Percentiles rank a stretch among this genome's conserved stretches.
Evolutionary conservation across 2,329 filamentous ascomycete species (phyloP).

Genomic region (Cryphonectria nitschkei): DNA sequence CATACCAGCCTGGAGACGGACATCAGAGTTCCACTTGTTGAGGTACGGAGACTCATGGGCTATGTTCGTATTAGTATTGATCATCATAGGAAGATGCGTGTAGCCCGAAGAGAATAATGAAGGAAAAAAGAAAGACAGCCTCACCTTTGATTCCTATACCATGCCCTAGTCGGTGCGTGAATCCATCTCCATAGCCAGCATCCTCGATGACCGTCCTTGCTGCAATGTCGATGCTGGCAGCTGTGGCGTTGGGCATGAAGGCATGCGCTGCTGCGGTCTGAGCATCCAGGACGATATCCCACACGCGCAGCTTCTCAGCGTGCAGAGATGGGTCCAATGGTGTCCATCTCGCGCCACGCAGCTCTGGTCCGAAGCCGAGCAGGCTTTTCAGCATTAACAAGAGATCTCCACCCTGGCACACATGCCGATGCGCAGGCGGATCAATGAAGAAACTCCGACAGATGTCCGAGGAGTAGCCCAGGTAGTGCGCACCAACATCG

Average conservation of each 20-base stretch:
- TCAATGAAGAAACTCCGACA: conserved; percentile 64
- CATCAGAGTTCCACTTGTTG: conserved; percentile 61
- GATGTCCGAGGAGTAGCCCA: conserved; percentile 67
- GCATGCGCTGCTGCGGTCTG: conserved; percentile 58
- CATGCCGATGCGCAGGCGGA: conserved; percentile 29
- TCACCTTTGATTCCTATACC: conserved; percentile 66
- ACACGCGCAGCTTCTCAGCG: conserved; percentile 59
- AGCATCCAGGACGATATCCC: conserved; percentile 64
- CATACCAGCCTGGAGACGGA: conserved; percentile 58
- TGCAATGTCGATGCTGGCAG: conserved; percentile 64
- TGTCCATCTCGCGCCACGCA: background rate
- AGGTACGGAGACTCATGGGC: conserved; percentile 68
- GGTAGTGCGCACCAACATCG: conserved; percentile 64
- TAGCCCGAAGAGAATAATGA: background rate
- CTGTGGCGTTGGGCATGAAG: conserved; percentile 55
- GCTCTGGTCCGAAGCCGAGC: background rate
- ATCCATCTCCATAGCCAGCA: conserved; percentile 61
- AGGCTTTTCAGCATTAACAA: background rate
- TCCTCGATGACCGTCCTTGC: conserved; percentile 59
- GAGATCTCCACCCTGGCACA: background rate
- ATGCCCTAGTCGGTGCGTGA: conserved; percentile 66
- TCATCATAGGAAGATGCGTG: background rate
- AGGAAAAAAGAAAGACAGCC: background rate
- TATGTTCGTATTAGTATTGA: conserved; percentile 18
- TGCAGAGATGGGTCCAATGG: conserved; percentile 33